phyloP scores from a whole-genome alignment of 176 grass and related monocot species.

The Oropetium thomaeum region DNA sequence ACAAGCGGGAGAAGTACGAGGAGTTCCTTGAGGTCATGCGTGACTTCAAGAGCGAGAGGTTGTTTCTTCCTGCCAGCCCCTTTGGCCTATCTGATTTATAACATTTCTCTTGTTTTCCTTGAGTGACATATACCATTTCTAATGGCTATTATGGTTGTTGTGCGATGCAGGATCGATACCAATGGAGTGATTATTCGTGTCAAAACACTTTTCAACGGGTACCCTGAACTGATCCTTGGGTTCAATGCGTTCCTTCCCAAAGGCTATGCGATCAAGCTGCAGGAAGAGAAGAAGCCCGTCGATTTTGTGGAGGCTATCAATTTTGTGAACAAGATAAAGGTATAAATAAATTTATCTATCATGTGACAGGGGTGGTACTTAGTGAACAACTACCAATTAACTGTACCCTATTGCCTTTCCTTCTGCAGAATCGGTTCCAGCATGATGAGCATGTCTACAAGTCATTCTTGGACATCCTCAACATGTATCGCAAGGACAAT shows the following conservation, averaged over 20 bases:
- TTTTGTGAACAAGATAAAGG: conserved; percentile 99
- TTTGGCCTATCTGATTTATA: neutral
- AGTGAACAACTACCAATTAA: neutral
- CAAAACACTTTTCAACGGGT: conserved; percentile 91
- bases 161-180: conserved; percentile 73
- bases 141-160: neutral
- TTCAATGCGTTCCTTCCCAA: conserved; percentile 98
- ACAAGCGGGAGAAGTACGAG: conserved; percentile 94
- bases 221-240: conserved; percentile 86
- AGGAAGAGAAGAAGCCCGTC: conserved; percentile 95
- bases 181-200: conserved; percentile 94
- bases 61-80: neutral
- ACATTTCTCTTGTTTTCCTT: neutral
- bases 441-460: conserved; percentile 95
- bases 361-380: neutral
- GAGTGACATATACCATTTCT: neutral
- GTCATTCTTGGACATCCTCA: conserved; percentile 94
- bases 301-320: conserved; percentile 98
- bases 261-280: conserved; percentile 94
- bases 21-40: conserved; percentile 99
- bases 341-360: conserved; percentile 23
- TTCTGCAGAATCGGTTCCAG: conserved; percentile 79
- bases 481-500: conserved; percentile 99
- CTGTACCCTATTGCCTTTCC: neutral
- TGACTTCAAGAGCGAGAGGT: conserved; percentile 99